A percentile compares a stretch with the other conserved stretches of the same genome.
These are phyloP conservation scores for Agaricales sp. DNA, from an alignment of 1,284 basidiomycete genomes.

Conservation along the genomic window DNA sequence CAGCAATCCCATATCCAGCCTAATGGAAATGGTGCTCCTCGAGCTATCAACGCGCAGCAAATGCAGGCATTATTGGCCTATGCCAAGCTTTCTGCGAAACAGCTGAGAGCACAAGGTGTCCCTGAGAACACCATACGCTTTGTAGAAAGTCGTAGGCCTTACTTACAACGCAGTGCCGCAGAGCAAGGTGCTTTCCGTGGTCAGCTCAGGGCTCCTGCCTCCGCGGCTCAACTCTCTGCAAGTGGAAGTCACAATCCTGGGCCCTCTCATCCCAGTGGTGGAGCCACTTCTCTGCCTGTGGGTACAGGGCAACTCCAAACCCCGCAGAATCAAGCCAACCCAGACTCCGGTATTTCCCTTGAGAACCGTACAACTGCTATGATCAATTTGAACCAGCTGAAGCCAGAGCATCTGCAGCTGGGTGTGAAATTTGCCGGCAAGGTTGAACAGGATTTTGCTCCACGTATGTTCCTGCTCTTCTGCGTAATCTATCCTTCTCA, in stretches of 20 bases:
- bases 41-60: slow-evolving; percentile 18
- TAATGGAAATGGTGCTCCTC: slow-evolving; percentile 1
- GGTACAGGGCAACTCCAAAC: no score
- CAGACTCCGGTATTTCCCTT: no score
- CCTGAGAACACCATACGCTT: slow-evolving; percentile 39
- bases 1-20: no score
- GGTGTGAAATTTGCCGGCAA: slow-evolving; percentile 21
- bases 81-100: slow-evolving; percentile 31
- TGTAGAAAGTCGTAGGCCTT: slow-evolving; percentile 44
- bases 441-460: slow-evolving; percentile 21
- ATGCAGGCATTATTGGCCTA: slow-evolving; percentile 32
- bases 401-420: slow-evolving; percentile 19
- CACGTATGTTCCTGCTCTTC: slow-evolving; percentile 15
- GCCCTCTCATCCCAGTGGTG: no score
- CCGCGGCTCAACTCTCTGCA: neutral
- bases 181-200: slow-evolving; percentile 31
- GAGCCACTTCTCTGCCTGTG: no score
- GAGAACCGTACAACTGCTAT: no score
- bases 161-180: slow-evolving; percentile 29
- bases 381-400: neutral
- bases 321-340: no score
- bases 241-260: no score
- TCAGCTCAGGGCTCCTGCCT: neutral
- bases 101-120: slow-evolving; percentile 43
- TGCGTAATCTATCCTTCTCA: slow-evolving; percentile 10